A percentile compares a stretch with the other conserved stretches of the same genome.
Evolutionary conservation across 345 rosid genomes (phyloP).

Genomic region (Salix caprea): DNA sequence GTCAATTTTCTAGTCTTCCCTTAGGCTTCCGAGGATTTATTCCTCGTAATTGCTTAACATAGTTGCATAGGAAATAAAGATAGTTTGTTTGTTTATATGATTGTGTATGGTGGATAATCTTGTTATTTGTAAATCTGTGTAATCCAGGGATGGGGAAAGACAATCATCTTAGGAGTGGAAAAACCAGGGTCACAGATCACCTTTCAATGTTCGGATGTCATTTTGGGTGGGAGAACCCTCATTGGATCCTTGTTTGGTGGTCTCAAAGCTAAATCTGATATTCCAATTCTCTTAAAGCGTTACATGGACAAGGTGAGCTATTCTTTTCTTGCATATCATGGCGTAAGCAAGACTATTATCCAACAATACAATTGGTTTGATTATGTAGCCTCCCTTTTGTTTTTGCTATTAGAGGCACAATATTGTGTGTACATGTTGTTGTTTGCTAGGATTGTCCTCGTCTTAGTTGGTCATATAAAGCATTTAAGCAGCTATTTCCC

Average conservation of each 20-base stretch:
- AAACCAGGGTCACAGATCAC: constrained; percentile 51
- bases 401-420: not conserved
- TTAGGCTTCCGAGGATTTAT: not conserved
- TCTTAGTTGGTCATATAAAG: not conserved
- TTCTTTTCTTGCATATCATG: not conserved
- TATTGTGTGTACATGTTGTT: not conserved
- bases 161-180: constrained; percentile 73
- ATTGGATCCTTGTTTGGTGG: constrained; percentile 75
- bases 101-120: not conserved
- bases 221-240: constrained; percentile 51
- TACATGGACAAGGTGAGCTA: constrained; percentile 52
- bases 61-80: not conserved
- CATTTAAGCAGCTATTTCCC: not conserved
- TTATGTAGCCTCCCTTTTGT: not conserved
- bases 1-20: no score
- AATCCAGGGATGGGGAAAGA: constrained; percentile 87
- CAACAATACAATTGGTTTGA: not conserved
- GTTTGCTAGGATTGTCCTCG: not conserved
- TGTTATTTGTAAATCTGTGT: not conserved
- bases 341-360: not conserved
- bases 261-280: constrained; percentile 70
- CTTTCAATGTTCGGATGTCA: constrained; percentile 50
- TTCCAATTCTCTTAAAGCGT: constrained; percentile 69
- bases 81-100: not conserved
- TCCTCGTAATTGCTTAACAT: not conserved